These are phyloP conservation scores for Chrysanthemum seticuspe DNA, from an alignment of 129 eudicot species.

Conservation along the genomic window DNA sequence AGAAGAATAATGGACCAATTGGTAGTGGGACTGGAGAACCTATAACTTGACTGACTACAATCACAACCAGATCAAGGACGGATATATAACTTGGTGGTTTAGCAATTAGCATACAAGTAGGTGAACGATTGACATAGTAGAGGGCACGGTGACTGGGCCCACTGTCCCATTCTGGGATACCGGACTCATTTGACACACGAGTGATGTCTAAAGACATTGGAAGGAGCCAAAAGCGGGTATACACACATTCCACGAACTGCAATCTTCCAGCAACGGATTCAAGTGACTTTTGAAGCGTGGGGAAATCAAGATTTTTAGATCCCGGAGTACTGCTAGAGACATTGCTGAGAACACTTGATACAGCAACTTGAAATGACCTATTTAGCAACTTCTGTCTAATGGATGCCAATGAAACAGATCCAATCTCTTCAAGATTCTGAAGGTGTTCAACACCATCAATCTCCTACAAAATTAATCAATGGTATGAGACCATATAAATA, in stretches of 20 bases:
- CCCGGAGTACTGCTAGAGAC: background rate
- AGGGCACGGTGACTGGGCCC: background rate
- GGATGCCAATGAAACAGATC: background rate
- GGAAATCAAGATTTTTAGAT: background rate
- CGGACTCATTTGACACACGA: background rate
- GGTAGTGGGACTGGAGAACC: conserved; percentile 62
- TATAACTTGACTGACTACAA: conserved; percentile 53
- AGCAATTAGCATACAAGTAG: background rate
- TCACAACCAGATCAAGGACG: conserved; percentile 47
- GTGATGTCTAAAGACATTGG: conserved; percentile 2
- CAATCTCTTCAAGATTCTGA: background rate
- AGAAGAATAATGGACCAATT: conserved; percentile 54
- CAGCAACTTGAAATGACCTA: background rate
- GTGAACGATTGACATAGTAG: conserved; percentile 1
- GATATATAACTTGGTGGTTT: conserved; percentile 37
- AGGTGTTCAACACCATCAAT: background rate
- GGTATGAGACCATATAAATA: background rate
- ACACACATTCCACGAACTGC: background rate
- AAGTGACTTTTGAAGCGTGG: background rate
- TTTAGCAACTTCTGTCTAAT: background rate
- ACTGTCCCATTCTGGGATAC: background rate
- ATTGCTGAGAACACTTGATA: background rate
- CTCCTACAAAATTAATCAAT: background rate
- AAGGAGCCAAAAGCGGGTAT: background rate
- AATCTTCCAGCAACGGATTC: background rate